Evolutionary conservation across 2,329 filamentous ascomycete genomes (phyloP).

Genomic region (Teratosphaeria destructans): DNA sequence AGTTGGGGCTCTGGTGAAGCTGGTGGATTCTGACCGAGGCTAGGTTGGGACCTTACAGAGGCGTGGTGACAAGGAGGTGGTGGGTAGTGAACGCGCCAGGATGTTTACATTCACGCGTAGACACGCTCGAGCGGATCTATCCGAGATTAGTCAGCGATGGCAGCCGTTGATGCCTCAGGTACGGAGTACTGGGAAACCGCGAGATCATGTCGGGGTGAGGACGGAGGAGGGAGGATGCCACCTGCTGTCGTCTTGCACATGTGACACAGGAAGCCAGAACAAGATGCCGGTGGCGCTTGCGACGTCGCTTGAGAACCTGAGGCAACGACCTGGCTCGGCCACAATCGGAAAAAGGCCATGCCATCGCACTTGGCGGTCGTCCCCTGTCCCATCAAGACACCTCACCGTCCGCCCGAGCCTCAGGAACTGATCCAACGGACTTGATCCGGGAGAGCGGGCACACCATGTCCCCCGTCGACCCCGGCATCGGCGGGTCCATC

Average conservation of each 20-base stretch:
- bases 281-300: neutral
- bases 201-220: no score
- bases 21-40: no score
- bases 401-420: neutral
- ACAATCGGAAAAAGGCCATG: neutral
- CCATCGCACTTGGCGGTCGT: neutral
- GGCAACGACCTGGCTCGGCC: neutral
- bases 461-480: conserved; percentile 31
- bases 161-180: no score
- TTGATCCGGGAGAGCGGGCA: neutral
- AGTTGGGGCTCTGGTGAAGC: no score
- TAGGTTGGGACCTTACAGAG: no score
- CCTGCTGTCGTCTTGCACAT: neutral
- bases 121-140: neutral
- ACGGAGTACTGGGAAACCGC: no score
- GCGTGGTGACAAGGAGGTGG: neutral
- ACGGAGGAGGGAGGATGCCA: neutral
- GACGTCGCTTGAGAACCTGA: neutral
- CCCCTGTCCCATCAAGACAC: neutral
- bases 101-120: neutral
- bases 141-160: neutral
- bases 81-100: neutral
- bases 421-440: no score
- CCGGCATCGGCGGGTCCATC: conserved; percentile 42
- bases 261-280: neutral